Evolutionary conservation across 1,139 yeast genomes (phyloP).

Genomic region (Nadsonia commutata): DNA sequence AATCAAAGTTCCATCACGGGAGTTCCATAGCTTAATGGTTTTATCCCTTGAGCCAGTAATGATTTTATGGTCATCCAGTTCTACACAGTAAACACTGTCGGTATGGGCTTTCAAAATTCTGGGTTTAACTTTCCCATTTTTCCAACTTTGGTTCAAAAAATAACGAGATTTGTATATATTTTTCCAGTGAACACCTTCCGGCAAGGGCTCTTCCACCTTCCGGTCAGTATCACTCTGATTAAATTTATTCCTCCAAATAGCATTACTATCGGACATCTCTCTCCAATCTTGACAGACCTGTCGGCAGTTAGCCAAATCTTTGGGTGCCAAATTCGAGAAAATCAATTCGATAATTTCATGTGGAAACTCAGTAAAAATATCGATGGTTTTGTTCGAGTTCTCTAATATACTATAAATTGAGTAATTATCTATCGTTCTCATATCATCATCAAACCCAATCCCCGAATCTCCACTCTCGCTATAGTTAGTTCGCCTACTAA

Average conservation of each 20-base stretch:
- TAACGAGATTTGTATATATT: slow-evolving; percentile 16
- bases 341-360: slow-evolving; percentile 16
- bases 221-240: slow-evolving; percentile 10
- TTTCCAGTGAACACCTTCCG: slow-evolving; percentile 15
- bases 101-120: slow-evolving; percentile 20
- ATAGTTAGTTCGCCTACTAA: background rate
- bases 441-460: slow-evolving; percentile 11
- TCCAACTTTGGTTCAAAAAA: slow-evolving; percentile 20
- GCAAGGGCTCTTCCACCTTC: slow-evolving; percentile 10
- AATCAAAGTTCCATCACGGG: slow-evolving; percentile 16
- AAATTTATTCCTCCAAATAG: slow-evolving; percentile 18
- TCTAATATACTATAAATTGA: background rate
- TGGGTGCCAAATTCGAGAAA: slow-evolving; percentile 12
- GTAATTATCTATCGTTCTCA: slow-evolving; percentile 2
- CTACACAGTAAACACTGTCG: slow-evolving; percentile 25
- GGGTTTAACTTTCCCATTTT: slow-evolving; percentile 12
- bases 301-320: slow-evolving; percentile 12
- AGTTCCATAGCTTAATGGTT: slow-evolving; percentile 23
- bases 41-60: slow-evolving; percentile 25
- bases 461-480: slow-evolving; percentile 12
- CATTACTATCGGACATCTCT: slow-evolving; percentile 11
- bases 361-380: slow-evolving; percentile 16
- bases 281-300: slow-evolving; percentile 17
- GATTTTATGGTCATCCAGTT: slow-evolving; percentile 19
- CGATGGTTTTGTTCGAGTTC: slow-evolving; percentile 6